Base-by-base conservation (phyloP, 345 rosid genomes). In the sweet orange (Citrus sinensis) region DNA sequence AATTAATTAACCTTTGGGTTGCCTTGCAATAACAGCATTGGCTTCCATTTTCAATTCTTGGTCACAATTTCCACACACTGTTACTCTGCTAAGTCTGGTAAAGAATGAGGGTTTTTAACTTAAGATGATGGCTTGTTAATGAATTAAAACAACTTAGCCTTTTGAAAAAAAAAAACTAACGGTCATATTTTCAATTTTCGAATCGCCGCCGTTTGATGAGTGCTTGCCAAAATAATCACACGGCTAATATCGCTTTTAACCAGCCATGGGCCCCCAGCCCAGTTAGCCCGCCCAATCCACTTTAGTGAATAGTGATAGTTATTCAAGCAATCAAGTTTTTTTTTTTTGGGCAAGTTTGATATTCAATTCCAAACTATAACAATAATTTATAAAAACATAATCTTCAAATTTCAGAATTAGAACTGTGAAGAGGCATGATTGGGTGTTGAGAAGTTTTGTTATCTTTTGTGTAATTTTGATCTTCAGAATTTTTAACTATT, bases 181-280 rank as follows among this genome's bases (percentile, higher is more conserved):
- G 71, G 78, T 64, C 20, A 42, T 27, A 75, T 46, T 30, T 64
- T 75, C 66, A 59, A 75, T 59, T 74, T 74, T 74, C 77, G 59
- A 75, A 75, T 75, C 32, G 7, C 62, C 46, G 35, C 77, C 78
- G 71, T 65, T 75, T 49, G 42, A 74, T 74, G 25, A 29, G 2
- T 6, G 11, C 29, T 5, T 51, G 39, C 1, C 22, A 20, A 17
- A 30, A 7, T 22, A 39, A 73, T 72, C 75, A 0, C n/a, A 7
- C 75, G 49, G 65, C 64, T 4, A 32, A 55, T 34, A 22, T 56
- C 25, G 22, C 11, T n/a, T 55, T 5, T 10, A 20, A 46, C 5
- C 55, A 17, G 4, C n/a, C 39, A 64, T 67, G 25, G 70, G 70
- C 70, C 27, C 7, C 22, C 14, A 16, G 70, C 70, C 27, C 49